Evolutionary conservation across 2,329 filamentous ascomycete genomes (phyloP), one percentile per base, ranked within the genome.

Genomic region (Diaporthe humulicola): DNA sequence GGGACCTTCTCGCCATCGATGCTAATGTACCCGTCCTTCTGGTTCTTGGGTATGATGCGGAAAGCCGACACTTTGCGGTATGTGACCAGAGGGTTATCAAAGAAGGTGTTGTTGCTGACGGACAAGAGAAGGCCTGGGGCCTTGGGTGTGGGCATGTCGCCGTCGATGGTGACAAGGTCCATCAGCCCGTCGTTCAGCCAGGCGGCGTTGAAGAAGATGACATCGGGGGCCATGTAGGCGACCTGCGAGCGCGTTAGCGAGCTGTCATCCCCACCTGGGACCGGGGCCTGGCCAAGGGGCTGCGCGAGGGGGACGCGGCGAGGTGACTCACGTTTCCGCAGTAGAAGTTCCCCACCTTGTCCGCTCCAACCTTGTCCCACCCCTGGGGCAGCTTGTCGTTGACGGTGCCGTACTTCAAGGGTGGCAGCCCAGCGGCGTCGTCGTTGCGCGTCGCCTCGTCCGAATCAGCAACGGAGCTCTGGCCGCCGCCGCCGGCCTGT

Each of bases 61-160:
- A 97, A 98, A 0, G 93, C 97, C n/a, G 90, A 89, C 5, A 98
- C 89, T 83, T 99, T 99, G 79, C 92, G 90, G 83, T 98, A 96
- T 40, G 89, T 88, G 17, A 98, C 93, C 52, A 94, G 89, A 0
- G 91, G 89, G 81, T 94, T 91, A 81, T 98, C 94, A 78, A 98
- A 97, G 78, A 98, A 93, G 4, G 89, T 90, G 70, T 93, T 92
- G 12, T 90, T 90, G 77, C 95, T 93, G 19, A 98, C 90, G 0
- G 91, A 90, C 2, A 93, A 84, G 79, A 98, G 87, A 78, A 96
- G 91, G 42, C 90, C 88, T 38, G 97, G 82, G 9, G 94, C 90
- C 4, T 91, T 92, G 0, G 89, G 73, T 10, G 93, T 90, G 2
- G 91, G 87, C 28, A 98, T 89, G 77, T 94, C 92, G 74, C 95